Evolutionary conservation across 78 protist species (phyloP).

Genomic region (Acrasis kona): DNA sequence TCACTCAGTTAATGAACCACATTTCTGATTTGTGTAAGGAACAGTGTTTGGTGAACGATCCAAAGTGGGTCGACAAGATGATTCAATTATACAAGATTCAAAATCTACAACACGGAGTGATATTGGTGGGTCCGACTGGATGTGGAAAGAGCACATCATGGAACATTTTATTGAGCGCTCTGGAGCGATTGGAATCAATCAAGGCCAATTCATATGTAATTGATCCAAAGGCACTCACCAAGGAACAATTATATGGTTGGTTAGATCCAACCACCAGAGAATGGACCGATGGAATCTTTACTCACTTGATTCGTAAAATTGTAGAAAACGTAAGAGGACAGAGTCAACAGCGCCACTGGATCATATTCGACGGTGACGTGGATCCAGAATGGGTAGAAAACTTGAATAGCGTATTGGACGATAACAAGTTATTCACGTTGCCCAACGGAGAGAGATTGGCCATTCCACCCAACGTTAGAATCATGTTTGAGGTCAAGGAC

Average conservation of each 20-base stretch:
- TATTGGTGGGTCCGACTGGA: slow-evolving; percentile 93
- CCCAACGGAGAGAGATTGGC: slow-evolving; percentile 97
- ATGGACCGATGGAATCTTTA: slow-evolving; percentile 98
- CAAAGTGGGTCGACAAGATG: slow-evolving; percentile 71
- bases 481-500: slow-evolving; percentile 89
- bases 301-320: slow-evolving; percentile 66
- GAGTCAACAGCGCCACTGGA: slow-evolving; percentile 77
- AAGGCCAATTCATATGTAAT: slow-evolving; percentile 59
- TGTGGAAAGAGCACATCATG: slow-evolving; percentile 88
- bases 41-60: too few relatives aligned
- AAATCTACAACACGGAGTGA: slow-evolving; percentile 85
- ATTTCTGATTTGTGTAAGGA: too few relatives aligned
- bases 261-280: slow-evolving; percentile 95
- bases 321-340: slow-evolving; percentile 66
- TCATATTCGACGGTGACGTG: slow-evolving; percentile 97
- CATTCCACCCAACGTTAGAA: slow-evolving; percentile 77
- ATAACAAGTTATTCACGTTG: slow-evolving; percentile 92
- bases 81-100: slow-evolving; percentile 82
- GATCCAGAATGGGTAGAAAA: slow-evolving; percentile 99
- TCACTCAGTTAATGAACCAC: slow-evolving; percentile 20
- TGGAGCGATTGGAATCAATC: slow-evolving; percentile 37
- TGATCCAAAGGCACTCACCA: slow-evolving; percentile 94
- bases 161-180: slow-evolving; percentile 65
- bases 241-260: slow-evolving; percentile 86
- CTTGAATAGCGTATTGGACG: slow-evolving; percentile 94